Conservation (phyloP, 257 asterid genomes). For the Solanum megistacrolobum region DNA sequence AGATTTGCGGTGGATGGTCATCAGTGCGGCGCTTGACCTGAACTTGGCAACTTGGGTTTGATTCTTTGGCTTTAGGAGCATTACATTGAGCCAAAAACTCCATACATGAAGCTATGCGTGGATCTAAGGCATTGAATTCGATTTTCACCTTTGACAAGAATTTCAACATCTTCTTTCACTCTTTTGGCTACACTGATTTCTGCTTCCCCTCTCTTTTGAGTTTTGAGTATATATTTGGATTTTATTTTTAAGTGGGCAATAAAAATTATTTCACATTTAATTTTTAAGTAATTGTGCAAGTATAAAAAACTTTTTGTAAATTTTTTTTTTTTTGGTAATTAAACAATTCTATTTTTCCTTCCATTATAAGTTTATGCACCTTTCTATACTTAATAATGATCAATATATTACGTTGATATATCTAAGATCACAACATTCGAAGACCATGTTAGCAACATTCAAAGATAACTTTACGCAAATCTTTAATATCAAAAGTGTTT, state of each 20-base stretch:
- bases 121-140: slow-evolving; percentile 92
- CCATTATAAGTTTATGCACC: neutral
- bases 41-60: slow-evolving; percentile 80
- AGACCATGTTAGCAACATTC: neutral
- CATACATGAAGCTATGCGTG: slow-evolving; percentile 82
- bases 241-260: neutral
- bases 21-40: slow-evolving; percentile 94
- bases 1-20: slow-evolving; percentile 73
- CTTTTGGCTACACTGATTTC: neutral
- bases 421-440: neutral
- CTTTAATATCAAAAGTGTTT: neutral
- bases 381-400: neutral
- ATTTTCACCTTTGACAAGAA: slow-evolving; percentile 83
- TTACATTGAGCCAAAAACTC: slow-evolving; percentile 92
- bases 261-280: neutral
- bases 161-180: slow-evolving; percentile 51
- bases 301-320: neutral
- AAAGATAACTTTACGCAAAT: neutral
- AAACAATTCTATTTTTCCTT: neutral
- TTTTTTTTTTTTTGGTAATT: neutral
- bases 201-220: neutral
- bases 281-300: neutral
- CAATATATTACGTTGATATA: no score
- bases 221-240: neutral
- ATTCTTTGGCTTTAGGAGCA: slow-evolving; percentile 81